Evolutionary conservation across 2,329 filamentous ascomycete genomes (phyloP), one percentile per base, ranked within the genome.

Genomic region (Pseudogymnoascus pannorum): DNA sequence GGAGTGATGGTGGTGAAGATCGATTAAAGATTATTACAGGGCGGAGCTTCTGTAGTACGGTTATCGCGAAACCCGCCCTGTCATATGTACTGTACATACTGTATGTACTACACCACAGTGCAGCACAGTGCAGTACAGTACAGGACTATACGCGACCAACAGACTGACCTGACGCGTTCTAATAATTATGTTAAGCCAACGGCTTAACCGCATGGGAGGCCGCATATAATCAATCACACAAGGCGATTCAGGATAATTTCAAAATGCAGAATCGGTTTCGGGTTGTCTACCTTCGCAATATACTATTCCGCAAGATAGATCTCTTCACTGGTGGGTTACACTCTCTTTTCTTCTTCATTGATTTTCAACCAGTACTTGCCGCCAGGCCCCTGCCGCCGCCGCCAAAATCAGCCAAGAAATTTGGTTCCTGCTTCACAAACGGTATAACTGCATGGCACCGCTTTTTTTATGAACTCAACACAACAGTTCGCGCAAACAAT

Each of bases 21-120:
- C 36, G 36, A 57, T 44, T 44, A 44, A 31, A 61, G 57, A 35
- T 42, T 38, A 58, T 42, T 24, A 42, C 31, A 48, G 40, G 38
- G 36, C 59, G 20, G 44, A 35, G 57, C 24, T 35, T 12, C 11
- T 29, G 44, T 51, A 51, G 24, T 31, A 54, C 48, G 48, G 48
- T 54, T 54, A 54, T 54, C 48, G 48, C 48, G 24, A 54, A 54
- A 18, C 44, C 24, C 44, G 18, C 44, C 44, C 44, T 54, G 44
- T 29, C 48, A 54, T 54, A 31, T 16, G n/a, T n/a, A n/a, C n/a
- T n/a, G n/a, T n/a, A n/a, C n/a, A n/a, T n/a, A n/a, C n/a, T n/a
- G n/a, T n/a, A n/a, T n/a, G n/a, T n/a, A n/a, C n/a, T n/a, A n/a
- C n/a, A n/a, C n/a, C n/a, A n/a, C n/a, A n/a, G n/a, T n/a, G n/a